phyloP scores from a whole-genome alignment of 257 asterid species.

The Solanum chiquidenum region DNA sequence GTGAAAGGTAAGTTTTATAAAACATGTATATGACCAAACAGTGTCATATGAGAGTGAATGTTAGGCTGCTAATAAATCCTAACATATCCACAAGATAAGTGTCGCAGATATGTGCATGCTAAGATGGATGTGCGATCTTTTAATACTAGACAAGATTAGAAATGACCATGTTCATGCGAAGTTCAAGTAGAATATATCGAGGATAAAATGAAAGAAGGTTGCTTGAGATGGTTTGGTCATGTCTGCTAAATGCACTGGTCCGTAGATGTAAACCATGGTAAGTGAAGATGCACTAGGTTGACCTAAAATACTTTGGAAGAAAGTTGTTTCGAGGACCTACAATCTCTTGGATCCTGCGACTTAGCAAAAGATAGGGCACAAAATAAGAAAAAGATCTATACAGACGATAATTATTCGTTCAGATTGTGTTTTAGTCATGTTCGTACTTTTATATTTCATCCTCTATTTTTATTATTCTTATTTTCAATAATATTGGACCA shows the following conservation, averaged over 20 bases:
- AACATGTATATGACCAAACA: not conserved
- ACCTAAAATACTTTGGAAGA: not conserved
- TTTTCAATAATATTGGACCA: not conserved
- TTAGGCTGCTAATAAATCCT: not conserved
- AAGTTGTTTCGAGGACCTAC: not conserved
- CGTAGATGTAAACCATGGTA: not conserved
- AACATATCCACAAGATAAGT: not conserved
- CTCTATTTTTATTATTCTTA: not conserved
- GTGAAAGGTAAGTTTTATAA: not conserved
- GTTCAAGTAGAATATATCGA: not conserved
- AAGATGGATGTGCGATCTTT: not conserved
- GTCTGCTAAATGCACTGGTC: not conserved
- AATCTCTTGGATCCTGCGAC: not conserved
- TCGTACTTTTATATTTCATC: not conserved
- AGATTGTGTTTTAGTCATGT: not conserved
- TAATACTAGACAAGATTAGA: not conserved
- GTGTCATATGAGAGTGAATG: not conserved
- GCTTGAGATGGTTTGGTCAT: not conserved
- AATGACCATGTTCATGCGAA: not conserved
- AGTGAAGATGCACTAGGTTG: not conserved
- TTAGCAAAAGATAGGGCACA: not conserved
- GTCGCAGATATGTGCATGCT: not conserved
- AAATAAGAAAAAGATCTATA: not conserved
- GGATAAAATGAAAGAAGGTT: not conserved
- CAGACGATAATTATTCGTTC: not conserved